Conservation (phyloP, 2,329 filamentous ascomycete species). For the Alternaria sp. region DNA sequence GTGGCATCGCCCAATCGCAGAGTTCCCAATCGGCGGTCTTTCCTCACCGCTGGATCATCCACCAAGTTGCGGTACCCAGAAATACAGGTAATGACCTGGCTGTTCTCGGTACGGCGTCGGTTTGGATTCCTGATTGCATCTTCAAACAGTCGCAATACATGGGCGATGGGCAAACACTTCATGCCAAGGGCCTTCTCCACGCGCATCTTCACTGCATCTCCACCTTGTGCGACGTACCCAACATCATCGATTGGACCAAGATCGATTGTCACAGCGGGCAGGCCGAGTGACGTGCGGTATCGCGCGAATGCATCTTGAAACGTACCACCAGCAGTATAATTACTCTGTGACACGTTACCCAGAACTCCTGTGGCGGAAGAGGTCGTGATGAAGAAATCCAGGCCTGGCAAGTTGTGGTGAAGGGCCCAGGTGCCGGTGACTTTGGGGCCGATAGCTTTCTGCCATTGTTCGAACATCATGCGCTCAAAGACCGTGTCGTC, state of each 20-base stretch:
- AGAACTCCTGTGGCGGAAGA: conserved; percentile 32
- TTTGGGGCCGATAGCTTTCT: conserved; percentile 3
- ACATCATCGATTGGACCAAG: conserved; percentile 59
- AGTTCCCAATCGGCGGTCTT: conserved; percentile 1
- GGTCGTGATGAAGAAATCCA: conserved; percentile 45
- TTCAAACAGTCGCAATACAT: conserved; percentile 2
- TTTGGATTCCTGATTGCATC: conserved; percentile 4
- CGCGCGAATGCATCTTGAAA: conserved; percentile 38
- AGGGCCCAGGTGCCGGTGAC: conserved; percentile 35
- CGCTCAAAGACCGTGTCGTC: not conserved
- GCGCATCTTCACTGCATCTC: conserved; percentile 1
- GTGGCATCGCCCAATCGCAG: conserved; percentile 2
- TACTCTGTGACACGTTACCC: conserved; percentile 52
- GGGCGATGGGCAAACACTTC: conserved; percentile 3
- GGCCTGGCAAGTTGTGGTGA: conserved; percentile 21
- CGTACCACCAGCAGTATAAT: conserved; percentile 57
- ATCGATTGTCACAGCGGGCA: conserved; percentile 57
- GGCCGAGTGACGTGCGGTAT: conserved; percentile 24
- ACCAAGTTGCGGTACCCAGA: not conserved
- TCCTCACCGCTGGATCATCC: not conserved
- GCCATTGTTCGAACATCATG: conserved; percentile 2
- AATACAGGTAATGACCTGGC: conserved; percentile 3
- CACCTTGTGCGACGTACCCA: conserved; percentile 44
- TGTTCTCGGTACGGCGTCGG: not conserved
- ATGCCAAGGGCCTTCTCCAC: conserved; percentile 7